A percentile compares a stretch with the other conserved stretches of the same genome.
Conservation (phyloP, 768 basidiomycete genomes). For the Serendipita sp. region DNA sequence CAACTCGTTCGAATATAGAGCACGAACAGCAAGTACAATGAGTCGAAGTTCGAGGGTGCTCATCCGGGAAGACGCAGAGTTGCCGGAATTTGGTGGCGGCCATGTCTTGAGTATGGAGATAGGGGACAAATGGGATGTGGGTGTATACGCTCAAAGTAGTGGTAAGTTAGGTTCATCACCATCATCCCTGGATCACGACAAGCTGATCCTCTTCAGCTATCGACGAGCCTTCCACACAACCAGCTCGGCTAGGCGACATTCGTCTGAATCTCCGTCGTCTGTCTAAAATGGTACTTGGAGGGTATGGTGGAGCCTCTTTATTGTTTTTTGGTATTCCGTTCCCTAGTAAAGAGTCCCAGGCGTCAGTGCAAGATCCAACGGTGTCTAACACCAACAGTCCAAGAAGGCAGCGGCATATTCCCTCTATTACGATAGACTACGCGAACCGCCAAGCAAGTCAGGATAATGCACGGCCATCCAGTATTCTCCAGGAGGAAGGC, state of each 20-base stretch:
- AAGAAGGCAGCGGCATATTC: not conserved
- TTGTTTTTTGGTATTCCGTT: constrained; percentile 60
- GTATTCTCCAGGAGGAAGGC: constrained; percentile 1
- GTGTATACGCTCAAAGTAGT: not conserved
- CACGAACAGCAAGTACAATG: not conserved
- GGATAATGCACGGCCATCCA: not conserved
- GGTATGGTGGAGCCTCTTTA: constrained; percentile 68
- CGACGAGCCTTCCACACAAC: not conserved
- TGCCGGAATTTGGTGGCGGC: constrained; percentile 46
- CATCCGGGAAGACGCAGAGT: constrained; percentile 56
- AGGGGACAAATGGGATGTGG: constrained; percentile 31
- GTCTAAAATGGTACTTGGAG: constrained; percentile 69
- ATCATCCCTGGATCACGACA: not conserved
- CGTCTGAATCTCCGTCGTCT: constrained; percentile 47
- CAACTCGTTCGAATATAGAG: not conserved
- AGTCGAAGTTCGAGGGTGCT: constrained; percentile 36
- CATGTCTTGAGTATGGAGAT: constrained; percentile 62
- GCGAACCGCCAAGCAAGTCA: not conserved
- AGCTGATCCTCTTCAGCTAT: not conserved
- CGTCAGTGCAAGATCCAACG: not conserved
- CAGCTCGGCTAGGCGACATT: not conserved
- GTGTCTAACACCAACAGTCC: not conserved
- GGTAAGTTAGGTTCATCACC: not conserved
- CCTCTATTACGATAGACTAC: not conserved
- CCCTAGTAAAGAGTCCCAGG: constrained; percentile 6